phyloP scores from a whole-genome alignment of 495 filamentous ascomycete species.

The Amphirosellinia nigrospora region DNA sequence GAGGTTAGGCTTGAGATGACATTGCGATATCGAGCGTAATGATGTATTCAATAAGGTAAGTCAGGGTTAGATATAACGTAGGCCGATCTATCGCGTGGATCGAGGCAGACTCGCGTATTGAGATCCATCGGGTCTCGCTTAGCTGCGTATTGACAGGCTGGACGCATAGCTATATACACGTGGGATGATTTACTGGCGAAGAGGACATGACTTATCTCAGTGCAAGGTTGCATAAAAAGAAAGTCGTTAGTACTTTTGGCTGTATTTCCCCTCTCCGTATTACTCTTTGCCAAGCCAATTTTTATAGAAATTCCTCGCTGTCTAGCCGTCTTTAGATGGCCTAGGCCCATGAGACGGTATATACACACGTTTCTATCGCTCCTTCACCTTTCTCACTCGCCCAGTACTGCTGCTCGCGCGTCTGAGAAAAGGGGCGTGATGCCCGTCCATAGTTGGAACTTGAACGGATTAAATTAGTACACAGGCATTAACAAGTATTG shows the following conservation, averaged over 20 bases:
- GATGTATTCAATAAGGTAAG: neutral
- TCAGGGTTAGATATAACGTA: neutral
- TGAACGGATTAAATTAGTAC: conserved; percentile 23
- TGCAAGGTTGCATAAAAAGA: neutral
- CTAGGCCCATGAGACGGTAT: neutral
- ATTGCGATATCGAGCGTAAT: neutral
- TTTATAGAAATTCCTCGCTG: neutral
- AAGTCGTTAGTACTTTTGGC: neutral
- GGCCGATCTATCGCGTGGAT: too few species aligned
- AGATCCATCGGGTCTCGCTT: neutral
- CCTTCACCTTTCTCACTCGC: conserved; percentile 26
- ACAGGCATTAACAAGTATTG: neutral
- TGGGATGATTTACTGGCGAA: neutral
- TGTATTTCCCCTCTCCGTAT: neutral
- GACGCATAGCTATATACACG: neutral
- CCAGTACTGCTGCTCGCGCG: conserved; percentile 61
- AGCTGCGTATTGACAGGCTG: neutral
- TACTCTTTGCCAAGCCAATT: neutral
- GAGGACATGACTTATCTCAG: neutral
- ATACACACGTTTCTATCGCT: neutral
- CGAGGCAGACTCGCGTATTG: neutral
- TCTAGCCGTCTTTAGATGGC: neutral
- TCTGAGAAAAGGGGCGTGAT: conserved; percentile 72
- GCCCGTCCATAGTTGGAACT: conserved; percentile 82
- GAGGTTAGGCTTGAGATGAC: neutral